A percentile compares a stretch with the other conserved stretches of the same genome.
Conservation (phyloP, 2,329 filamentous ascomycete species). For the Phoma sp. region DNA sequence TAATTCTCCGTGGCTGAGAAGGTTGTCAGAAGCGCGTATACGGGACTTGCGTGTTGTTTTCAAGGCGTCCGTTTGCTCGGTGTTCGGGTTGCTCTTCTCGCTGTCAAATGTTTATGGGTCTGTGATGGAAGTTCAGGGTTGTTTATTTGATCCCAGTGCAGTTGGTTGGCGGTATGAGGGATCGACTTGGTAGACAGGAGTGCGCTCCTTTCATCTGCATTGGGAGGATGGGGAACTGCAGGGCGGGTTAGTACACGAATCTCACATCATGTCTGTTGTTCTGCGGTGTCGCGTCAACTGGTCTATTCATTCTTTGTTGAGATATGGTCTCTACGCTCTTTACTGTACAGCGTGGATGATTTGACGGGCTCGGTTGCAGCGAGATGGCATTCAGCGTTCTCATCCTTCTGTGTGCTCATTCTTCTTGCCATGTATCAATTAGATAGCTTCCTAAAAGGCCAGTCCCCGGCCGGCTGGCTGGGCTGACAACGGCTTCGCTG, state of each 20-base stretch:
- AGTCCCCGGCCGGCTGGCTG: slow-evolving; percentile 26
- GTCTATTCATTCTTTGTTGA: slow-evolving; percentile 25
- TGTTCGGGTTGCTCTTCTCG: slow-evolving; percentile 40
- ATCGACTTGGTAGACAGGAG: slow-evolving; percentile 27
- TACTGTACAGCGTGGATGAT: slow-evolving; percentile 29
- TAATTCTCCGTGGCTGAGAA: slow-evolving; percentile 28
- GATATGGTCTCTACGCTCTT: slow-evolving; percentile 31
- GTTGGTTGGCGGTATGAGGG: slow-evolving; percentile 22
- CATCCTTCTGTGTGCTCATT: slow-evolving; percentile 22
- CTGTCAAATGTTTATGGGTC: slow-evolving; percentile 35
- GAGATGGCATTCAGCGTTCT: slow-evolving; percentile 8
- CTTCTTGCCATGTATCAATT: slow-evolving; percentile 41
- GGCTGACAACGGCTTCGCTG: slow-evolving; percentile 29
- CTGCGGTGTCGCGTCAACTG: slow-evolving; percentile 28
- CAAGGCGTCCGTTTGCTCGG: slow-evolving; percentile 46
- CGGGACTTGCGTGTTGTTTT: slow-evolving; percentile 36
- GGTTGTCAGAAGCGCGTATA: slow-evolving; percentile 42
- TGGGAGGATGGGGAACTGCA: slow-evolving; percentile 28
- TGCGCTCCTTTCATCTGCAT: slow-evolving; percentile 30
- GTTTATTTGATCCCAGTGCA: slow-evolving; percentile 28
- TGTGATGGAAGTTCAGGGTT: slow-evolving; percentile 33
- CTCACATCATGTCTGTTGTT: slow-evolving; percentile 45
- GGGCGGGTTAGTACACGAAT: slow-evolving; percentile 40
- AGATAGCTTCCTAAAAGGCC: slow-evolving; percentile 41
- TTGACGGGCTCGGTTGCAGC: slow-evolving; percentile 23